Conservation (phyloP, 108 stramenopile species). For the Nannochloropsis oceanica region DNA sequence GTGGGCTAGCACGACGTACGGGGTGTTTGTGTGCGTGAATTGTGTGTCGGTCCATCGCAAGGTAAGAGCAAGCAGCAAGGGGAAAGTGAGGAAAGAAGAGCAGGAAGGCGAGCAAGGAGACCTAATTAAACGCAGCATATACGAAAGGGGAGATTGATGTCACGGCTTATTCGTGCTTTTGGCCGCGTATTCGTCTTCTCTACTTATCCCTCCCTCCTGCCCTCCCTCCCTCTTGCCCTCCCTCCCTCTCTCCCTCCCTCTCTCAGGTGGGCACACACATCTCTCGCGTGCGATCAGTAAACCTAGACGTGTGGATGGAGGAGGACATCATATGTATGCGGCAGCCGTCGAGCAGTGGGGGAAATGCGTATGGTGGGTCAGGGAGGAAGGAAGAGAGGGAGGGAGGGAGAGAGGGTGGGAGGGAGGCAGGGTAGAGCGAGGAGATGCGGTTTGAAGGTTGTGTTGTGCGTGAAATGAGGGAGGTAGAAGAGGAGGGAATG, state of each 20-base stretch:
- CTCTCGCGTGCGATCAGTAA: slow-evolving; percentile 3
- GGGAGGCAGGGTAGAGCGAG: too few species aligned
- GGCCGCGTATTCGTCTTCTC: too few species aligned
- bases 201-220: too few species aligned
- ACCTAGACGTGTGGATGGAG: slow-evolving; percentile 23
- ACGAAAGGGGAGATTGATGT: too few species aligned
- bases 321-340: slow-evolving; percentile 15
- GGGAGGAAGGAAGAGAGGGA: not conserved
- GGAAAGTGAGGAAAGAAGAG: too few species aligned
- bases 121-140: too few species aligned
- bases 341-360: not conserved
- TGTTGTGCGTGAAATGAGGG: too few species aligned
- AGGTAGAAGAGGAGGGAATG: not conserved
- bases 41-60: slow-evolving; percentile 18
- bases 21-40: slow-evolving; percentile 29
- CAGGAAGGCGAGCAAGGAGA: too few species aligned
- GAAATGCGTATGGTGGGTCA: not conserved
- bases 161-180: too few species aligned
- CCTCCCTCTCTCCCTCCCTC: not conserved
- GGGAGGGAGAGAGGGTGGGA: not conserved
- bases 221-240: not conserved
- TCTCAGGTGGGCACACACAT: not conserved
- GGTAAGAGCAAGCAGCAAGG: not conserved
- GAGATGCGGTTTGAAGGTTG: too few species aligned
- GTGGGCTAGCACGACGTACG: slow-evolving; percentile 22